Evolutionary conservation across 106 monocot genomes (phyloP), one percentile per base, ranked within the genome.

Genomic region (Hemerocallis citrina): DNA sequence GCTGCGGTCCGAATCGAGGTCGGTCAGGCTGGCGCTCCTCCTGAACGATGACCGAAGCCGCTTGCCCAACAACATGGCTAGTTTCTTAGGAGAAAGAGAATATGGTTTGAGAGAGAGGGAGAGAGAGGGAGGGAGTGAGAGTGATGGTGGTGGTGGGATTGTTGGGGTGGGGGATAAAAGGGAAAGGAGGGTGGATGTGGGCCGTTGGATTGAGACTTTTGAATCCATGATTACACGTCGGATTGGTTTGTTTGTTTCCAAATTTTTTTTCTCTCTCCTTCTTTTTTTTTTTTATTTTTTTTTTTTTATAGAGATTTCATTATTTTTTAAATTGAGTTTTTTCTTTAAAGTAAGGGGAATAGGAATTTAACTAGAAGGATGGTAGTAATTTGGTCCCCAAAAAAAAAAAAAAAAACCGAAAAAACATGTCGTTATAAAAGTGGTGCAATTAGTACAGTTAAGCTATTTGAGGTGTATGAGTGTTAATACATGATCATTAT

Each of bases 21-120:
- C 65, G 39, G 65, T 38, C 72, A 65, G 35, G 47, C 65, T 72
- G 8, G 72, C 65, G 22, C 65, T 65, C 24, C 72, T 24, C 46
- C 49, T 30, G 48, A 72, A 48, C 47, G 56, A 16, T 40, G 36
- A 38, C 35, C 65, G 44, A 57, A 43, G 44, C 64, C 72, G 64
- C 48, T 72, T 72, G 0, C 72, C 65, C 36, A 65, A 21, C 17
- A 65, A 56, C 65, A 72, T 72, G 36, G 12, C 28, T 7, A 8
- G 13, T 30, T 15, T 47, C 50, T 50, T 22, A 12, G 20, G 64
- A 64, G 64, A 36, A 23, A 24, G 36, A 45, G 45, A 9, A 7
- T 6, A 9, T 23, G 20, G 9, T 29, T 12, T 3, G 28, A 28
- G 52, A 30, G 43, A 44, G 29, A 41, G 28, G 22, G 14, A 4